Evolutionary conservation across 2,329 filamentous ascomycete species (phyloP).

Genomic region (Monosporascus sp.): DNA sequence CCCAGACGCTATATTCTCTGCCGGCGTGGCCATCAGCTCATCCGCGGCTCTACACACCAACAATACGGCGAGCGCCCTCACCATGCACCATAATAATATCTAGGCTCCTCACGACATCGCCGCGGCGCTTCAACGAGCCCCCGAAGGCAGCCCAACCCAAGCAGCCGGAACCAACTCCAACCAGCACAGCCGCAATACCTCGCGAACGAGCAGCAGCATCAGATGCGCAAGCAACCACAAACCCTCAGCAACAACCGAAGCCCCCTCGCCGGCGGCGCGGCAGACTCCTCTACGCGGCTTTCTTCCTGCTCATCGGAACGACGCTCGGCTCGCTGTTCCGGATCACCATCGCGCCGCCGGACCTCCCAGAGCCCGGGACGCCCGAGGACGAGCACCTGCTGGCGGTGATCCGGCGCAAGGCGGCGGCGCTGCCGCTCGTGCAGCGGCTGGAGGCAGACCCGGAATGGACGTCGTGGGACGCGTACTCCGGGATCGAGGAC

Average conservation of each 20-base stretch:
- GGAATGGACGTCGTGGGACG: slow-evolving; percentile 34
- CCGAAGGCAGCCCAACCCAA: background rate
- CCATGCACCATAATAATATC: background rate
- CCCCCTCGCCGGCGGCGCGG: slow-evolving; percentile 18
- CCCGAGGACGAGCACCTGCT: slow-evolving; percentile 35
- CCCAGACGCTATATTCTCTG: background rate
- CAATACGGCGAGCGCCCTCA: background rate
- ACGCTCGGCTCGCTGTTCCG: slow-evolving; percentile 31
- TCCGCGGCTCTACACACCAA: background rate
- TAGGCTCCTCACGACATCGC: background rate
- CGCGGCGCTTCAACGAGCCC: background rate
- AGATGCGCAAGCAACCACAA: background rate
- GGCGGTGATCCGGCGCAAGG: slow-evolving; percentile 34
- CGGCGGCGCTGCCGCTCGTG: slow-evolving; percentile 42
- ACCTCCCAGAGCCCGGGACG: slow-evolving; percentile 32
- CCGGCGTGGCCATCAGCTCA: background rate
- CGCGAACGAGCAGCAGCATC: slow-evolving; percentile 2
- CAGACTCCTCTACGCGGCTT: slow-evolving; percentile 20
- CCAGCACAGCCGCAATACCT: background rate
- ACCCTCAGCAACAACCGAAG: slow-evolving; percentile 7
- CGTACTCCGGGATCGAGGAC: slow-evolving; percentile 26
- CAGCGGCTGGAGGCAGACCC: slow-evolving; percentile 39
- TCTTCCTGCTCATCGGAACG: slow-evolving; percentile 37
- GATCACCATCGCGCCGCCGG: slow-evolving; percentile 37
- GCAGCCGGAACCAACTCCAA: background rate